phyloP scores from a whole-genome alignment of 371 early-diverging fungal genomes.

The Lichtheimia ornata region DNA sequence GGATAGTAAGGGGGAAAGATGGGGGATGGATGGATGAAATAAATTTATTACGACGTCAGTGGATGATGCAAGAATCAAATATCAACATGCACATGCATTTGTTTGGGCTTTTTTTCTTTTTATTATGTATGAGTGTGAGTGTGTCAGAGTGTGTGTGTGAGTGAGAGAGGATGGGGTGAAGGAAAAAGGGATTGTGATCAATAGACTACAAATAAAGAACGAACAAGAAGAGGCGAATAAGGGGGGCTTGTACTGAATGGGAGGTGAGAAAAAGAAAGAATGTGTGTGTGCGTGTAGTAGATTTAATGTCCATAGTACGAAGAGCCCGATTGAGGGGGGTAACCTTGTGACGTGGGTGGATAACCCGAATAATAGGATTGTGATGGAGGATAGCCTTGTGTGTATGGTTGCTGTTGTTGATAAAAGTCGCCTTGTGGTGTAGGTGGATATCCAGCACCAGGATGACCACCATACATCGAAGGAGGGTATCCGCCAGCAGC shows the following conservation, averaged over 20 bases:
- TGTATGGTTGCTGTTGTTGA: slow-evolving; percentile 16
- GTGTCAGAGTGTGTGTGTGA: too few species aligned
- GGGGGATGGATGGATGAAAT: too few species aligned
- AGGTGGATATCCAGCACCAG: slow-evolving; percentile 11
- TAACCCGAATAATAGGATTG: slow-evolving; percentile 24
- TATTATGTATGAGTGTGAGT: too few species aligned
- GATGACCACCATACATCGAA: slow-evolving; percentile 10
- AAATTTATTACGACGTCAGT: background rate
- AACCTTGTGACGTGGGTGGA: slow-evolving; percentile 26
- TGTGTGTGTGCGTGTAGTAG: too few species aligned
- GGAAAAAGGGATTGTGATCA: background rate
- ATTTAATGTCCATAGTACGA: slow-evolving; percentile 22
- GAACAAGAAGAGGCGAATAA: background rate
- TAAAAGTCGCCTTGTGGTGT: slow-evolving; percentile 20
- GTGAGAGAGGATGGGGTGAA: background rate
- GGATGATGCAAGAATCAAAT: background rate
- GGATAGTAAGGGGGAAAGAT: too few species aligned
- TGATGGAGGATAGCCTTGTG: slow-evolving; percentile 26
- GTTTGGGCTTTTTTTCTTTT: too few species aligned
- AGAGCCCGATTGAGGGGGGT: slow-evolving; percentile 25
- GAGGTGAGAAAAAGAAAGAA: background rate
- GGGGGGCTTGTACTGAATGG: background rate
- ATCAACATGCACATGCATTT: background rate
- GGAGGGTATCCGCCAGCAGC: slow-evolving; percentile 14
- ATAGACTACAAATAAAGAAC: background rate